These are phyloP conservation scores for Pneumocystis jirovecii DNA, from an alignment of 1,139 yeast species.

Conservation along the genomic window DNA sequence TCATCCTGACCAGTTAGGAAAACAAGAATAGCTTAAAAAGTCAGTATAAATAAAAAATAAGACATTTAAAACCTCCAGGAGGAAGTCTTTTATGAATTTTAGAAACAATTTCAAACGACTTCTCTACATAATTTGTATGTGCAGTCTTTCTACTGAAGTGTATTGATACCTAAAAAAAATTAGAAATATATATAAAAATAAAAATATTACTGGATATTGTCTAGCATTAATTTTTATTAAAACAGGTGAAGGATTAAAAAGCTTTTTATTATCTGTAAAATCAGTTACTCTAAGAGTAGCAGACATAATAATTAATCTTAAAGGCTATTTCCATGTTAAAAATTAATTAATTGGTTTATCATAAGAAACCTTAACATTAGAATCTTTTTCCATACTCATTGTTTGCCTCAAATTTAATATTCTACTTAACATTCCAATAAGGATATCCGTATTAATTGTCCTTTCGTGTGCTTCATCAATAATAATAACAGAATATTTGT, in stretches of 20 bases:
- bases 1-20: constrained; percentile 93
- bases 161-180: constrained; percentile 29
- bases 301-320: constrained; percentile 59
- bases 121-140: constrained; percentile 57
- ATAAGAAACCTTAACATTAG: constrained; percentile 17
- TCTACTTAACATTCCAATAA: constrained; percentile 87
- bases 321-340: constrained; percentile 31
- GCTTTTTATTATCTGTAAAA: constrained; percentile 61
- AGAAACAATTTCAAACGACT: constrained; percentile 69
- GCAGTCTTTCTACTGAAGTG: constrained; percentile 78
- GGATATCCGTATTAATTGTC: constrained; percentile 84
- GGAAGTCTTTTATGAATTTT: constrained; percentile 80
- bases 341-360: not conserved
- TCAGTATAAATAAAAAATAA: not conserved
- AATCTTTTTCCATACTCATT: constrained; percentile 30
- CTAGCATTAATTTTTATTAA: constrained; percentile 83
- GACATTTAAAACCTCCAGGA: constrained; percentile 49
- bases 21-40: constrained; percentile 37
- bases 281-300: constrained; percentile 91
- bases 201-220: constrained; percentile 59
- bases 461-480: constrained; percentile 98
- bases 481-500: constrained; percentile 69
- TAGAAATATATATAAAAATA: not conserved
- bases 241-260: constrained; percentile 76
- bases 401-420: constrained; percentile 60